Evolutionary conservation across 164 flowering plant species (phyloP).

Genomic region (Vitis labrusca): DNA sequence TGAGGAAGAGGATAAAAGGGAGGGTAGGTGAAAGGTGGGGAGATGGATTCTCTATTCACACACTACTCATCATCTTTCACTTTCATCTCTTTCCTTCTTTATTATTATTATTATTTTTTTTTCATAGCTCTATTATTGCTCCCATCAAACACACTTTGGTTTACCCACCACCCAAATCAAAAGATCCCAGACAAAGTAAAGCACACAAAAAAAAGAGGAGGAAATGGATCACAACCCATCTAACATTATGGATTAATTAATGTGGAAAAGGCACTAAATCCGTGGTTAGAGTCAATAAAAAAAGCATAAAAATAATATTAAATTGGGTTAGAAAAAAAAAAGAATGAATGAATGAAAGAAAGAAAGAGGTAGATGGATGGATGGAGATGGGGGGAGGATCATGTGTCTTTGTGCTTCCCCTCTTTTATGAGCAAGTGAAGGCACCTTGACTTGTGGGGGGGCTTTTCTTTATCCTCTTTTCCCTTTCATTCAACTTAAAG

Average conservation of each 20-base stretch:
- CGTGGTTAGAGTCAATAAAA: too few relatives aligned
- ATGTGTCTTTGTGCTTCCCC: constrained; percentile 38
- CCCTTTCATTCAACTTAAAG: constrained; percentile 24
- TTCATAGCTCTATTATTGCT: constrained; percentile 30
- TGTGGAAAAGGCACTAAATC: neutral
- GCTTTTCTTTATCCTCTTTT: constrained; percentile 10
- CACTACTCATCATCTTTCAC: constrained; percentile 7
- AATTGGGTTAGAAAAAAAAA: neutral
- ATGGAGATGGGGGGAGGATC: constrained; percentile 11
- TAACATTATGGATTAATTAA: constrained; percentile 6
- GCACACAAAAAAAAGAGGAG: neutral
- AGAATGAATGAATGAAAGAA: neutral
- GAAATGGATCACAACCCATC: constrained; percentile 9
- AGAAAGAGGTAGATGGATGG: too few relatives aligned
- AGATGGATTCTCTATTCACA: constrained; percentile 13
- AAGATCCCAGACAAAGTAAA: constrained; percentile 7
- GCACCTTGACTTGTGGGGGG: constrained; percentile 31
- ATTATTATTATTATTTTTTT: too few relatives aligned
- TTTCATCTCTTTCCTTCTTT: neutral
- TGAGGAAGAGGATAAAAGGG: constrained; percentile 6
- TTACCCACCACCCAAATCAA: constrained; percentile 22
- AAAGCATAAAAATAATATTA: neutral
- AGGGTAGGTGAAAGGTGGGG: constrained; percentile 10
- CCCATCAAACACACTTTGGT: constrained; percentile 27
- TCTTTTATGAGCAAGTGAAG: constrained; percentile 30